Conservation (phyloP, 108 stramenopile species). For the Halocafeteria seosinensis region DNA sequence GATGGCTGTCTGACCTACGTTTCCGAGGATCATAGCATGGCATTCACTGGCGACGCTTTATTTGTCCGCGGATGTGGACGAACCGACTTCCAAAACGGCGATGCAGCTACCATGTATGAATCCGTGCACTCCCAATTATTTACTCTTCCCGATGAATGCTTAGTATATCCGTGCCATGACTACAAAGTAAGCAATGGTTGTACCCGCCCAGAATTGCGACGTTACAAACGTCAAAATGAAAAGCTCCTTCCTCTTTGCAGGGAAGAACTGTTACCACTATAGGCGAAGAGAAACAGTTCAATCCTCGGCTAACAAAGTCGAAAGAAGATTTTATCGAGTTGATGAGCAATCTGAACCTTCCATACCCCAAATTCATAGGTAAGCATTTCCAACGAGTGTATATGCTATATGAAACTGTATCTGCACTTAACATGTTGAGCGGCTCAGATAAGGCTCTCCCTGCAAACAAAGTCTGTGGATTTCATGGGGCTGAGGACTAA, state of each 20-base stretch:
- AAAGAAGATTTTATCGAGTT: conserved; percentile 20
- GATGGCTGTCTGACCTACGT: conserved; percentile 34
- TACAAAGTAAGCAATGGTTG: conserved; percentile 29
- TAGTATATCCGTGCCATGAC: conserved; percentile 31
- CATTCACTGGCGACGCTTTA: conserved; percentile 19
- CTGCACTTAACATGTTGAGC: too few species aligned
- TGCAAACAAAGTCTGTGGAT: too few species aligned
- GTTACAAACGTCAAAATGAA: too few species aligned
- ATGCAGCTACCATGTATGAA: conserved; percentile 16
- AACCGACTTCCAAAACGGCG: conserved; percentile 34
- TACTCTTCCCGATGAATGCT: conserved; percentile 21
- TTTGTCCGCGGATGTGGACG: conserved; percentile 22
- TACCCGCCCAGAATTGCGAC: too few species aligned
- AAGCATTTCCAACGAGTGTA: too few species aligned
- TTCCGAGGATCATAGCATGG: neutral
- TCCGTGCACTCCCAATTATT: conserved; percentile 14
- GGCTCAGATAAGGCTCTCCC: too few species aligned
- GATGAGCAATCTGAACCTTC: conserved; percentile 54
- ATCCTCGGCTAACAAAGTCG: conserved; percentile 22
- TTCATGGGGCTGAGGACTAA: too few species aligned
- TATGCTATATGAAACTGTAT: too few species aligned
- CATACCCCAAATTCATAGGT: conserved; percentile 61
- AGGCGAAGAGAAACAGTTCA: conserved; percentile 25
- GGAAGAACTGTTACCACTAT: conserved; percentile 23
- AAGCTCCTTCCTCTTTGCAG: too few species aligned